Base-by-base conservation (phyloP, 2,329 filamentous ascomycete species). In the Claviceps fusiformis region DNA sequence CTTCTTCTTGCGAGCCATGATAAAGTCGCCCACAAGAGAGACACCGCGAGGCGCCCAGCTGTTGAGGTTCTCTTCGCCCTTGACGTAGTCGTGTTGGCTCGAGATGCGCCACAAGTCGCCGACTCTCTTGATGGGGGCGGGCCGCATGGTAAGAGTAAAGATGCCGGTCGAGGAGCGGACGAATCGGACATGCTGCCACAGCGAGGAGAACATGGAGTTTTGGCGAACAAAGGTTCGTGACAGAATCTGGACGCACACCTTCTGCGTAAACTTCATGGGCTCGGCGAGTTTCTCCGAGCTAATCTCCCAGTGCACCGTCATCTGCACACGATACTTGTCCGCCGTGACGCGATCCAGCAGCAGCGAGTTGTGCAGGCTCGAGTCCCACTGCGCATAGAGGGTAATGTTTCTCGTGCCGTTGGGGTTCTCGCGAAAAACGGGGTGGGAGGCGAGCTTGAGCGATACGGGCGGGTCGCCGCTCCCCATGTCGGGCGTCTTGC, bases 31-130 rank as follows among this genome's bases (percentile, higher is more conserved):
- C n/a, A 98, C 85, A 0, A 98, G 73, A 0, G 89, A 95, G 3
- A 97, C 87, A 41, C 93, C 90, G 46, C 93, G 81, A 2, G 93
- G 92, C 8, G 85, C 83, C 93, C 93, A 98, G 55, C 83, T 83
- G 2, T 77, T 83, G 44, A 98, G 75, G 51, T 85, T 79, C 68
- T 98, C 93, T 70, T 98, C 91, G 55, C 93, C 93, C 68, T 95
- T 96, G 63, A 98, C 88, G 65, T 96, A 97, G 67, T 95, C 89
- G 63, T 95, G 87, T 57, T 89, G 85, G 17, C 91, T 97, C 68
- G 90, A 95, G 83, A 97, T 89, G 54, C 93, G 83, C 93, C 93
- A 98, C 13, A 98, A 76, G 67, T 98, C 93, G 3, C 89, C 89
- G 0, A 90, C 89, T 50, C 89, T 82, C 70, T 96, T 96, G 52